Evolutionary conservation across 1,139 yeast genomes (phyloP), one percentile per base, ranked within the genome.

Genomic region (Blastobotrys serpentis): DNA sequence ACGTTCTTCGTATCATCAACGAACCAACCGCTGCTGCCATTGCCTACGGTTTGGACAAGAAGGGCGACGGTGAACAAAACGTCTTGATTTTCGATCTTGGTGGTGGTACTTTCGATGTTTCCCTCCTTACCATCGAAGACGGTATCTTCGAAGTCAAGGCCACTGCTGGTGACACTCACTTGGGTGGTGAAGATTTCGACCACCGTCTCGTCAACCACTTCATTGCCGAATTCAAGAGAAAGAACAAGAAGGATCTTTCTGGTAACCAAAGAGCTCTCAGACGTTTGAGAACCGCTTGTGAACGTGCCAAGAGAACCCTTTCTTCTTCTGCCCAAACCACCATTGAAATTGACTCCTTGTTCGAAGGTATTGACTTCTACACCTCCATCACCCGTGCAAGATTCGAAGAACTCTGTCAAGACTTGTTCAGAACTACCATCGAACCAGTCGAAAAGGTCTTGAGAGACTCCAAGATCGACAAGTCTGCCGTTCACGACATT

Each of bases 1-100:
- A 89, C 74, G 96, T 90, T 59, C 78, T 92, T 70, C 86, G 98
- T 78, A 97, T 90, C 62, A 96, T 90, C 61, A 90, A 90, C 77
- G 98, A 90, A 77, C 98, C 98, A 66, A 90, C 98, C 59, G 98
- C 98, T 56, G 98, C 98, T 61, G 98, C 98, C 53, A 77, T 90
- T 64, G 98, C 98, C 56, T 90, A 90, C 71, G 98, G 98, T 74
- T 78, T 90, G 62, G 98, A 90, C 71, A 84, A 84, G 77, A 78
- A 78, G 60, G 19, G 48, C 23, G 82, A 79, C 56, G 84, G 85
- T 64, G 74, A 71, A 63, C 78, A 80, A 69, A 82, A 82, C 55
- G 87, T 85, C 56, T 89, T 90, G 52, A 92, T 85, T 58, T 85
- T 84, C 72, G 94, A 86, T 72, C 78, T 85, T 61, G 94, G 94